Conservation (phyloP, 1,139 yeast species). For the Taphrina flavorubra region DNA sequence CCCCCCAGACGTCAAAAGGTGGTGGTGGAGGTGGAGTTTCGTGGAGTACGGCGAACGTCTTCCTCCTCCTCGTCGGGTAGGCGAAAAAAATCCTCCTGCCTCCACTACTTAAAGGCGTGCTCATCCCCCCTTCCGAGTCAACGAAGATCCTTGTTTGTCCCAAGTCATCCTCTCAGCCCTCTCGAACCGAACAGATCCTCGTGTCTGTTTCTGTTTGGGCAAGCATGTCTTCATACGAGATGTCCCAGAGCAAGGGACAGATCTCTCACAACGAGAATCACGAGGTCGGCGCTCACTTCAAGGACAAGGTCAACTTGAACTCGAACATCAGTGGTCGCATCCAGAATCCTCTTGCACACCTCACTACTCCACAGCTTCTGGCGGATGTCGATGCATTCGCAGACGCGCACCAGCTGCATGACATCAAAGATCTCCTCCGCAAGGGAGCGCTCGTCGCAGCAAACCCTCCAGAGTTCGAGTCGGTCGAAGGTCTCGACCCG, state of each 20-base stretch:
- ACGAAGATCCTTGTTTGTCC: background rate
- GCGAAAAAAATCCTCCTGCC: background rate
- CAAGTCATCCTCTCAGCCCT: background rate
- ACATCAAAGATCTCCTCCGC: slow-evolving; percentile 56
- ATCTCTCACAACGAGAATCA: slow-evolving; percentile 21
- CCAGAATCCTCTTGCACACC: slow-evolving; percentile 68
- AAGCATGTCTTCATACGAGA: slow-evolving; percentile 22
- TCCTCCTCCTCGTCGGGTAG: background rate
- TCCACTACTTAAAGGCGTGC: slow-evolving; percentile 12
- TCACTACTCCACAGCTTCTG: slow-evolving; percentile 68
- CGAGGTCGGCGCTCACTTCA: background rate
- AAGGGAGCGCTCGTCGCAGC: slow-evolving; percentile 80
- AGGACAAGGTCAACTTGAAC: slow-evolving; percentile 30
- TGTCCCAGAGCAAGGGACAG: slow-evolving; percentile 11
- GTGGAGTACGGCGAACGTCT: background rate
- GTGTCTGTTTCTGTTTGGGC: background rate
- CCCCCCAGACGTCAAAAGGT: background rate
- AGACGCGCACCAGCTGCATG: slow-evolving; percentile 44
- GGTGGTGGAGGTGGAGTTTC: slow-evolving; percentile 13
- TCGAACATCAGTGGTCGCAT: slow-evolving; percentile 28
- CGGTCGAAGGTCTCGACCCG: slow-evolving; percentile 63
- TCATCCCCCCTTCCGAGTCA: slow-evolving; percentile 1
- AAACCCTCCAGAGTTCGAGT: slow-evolving; percentile 63
- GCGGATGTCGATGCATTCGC: slow-evolving; percentile 77
- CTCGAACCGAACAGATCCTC: background rate